Evolutionary conservation across 495 filamentous ascomycete genomes (phyloP), one percentile per base, ranked within the genome.

Genomic region (Penicillium coprophilum): DNA sequence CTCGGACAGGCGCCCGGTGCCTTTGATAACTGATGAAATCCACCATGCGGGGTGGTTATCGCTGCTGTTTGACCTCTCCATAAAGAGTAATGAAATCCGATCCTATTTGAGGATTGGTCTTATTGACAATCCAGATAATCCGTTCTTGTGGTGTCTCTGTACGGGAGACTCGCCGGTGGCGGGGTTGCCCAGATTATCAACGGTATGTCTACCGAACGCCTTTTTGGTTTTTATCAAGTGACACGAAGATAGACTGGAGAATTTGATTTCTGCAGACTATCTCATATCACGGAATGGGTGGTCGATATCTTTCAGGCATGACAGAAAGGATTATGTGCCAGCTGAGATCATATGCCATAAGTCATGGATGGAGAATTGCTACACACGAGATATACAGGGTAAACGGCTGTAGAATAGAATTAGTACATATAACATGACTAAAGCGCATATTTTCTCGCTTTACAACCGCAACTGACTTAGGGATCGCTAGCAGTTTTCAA

Each of bases 101-200:
- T 9, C 10, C 20, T 34, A 19, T 38, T 32, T 4, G 1, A 23
- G 3, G 6, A n/a, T 10, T 6, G 21, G 32, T 34, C 28, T 21
- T 15, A 54, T 54, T 54, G 52, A 43, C 27, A 31, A 19, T 39
- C 43, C 52, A 28, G 20, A 38, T 21, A 11, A 24, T 46, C 8
- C 21, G 13, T 20, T 30, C 24, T n/a, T n/a, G 38, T 34, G 50
- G 17, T 9, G n/a, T 46, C 30, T 27, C 43, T 54, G 52, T 20
- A 46, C 52, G 52, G 52, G 12, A 54, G 41, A 46, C 41, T 46
- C 20, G 41, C 52, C 52, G 52, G 52, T 27, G 41, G 52, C 52
- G 51, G 41, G 51, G 40, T 54, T 45, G 21, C n/a, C 21, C 27
- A 21, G 8, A 19, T 9, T 54, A 38, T 54, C 43, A 54, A 54